phyloP scores from a whole-genome alignment of 2,329 filamentous ascomycete species.

The Neonectria punicea region DNA sequence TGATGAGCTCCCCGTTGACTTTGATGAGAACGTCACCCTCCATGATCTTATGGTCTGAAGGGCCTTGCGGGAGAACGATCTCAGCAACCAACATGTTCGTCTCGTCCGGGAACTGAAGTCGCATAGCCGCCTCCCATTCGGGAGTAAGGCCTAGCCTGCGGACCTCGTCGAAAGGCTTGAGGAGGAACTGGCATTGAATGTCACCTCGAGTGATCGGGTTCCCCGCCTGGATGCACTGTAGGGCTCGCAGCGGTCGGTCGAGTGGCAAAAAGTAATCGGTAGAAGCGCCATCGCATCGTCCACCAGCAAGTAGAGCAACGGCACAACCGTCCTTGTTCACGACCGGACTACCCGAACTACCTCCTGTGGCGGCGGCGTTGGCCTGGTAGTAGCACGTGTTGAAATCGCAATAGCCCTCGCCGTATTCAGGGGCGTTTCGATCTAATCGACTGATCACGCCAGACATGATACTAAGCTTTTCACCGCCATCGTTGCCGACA shows the following conservation, averaged over 20 bases:
- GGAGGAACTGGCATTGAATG: constrained; percentile 97
- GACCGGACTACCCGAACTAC: constrained; percentile 97
- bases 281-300: constrained; percentile 91
- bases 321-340: constrained; percentile 95
- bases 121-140: constrained; percentile 86
- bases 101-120: constrained; percentile 87
- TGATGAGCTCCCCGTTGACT: constrained; percentile 92
- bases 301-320: constrained; percentile 92
- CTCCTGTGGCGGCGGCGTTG: constrained; percentile 94
- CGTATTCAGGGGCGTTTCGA: constrained; percentile 96
- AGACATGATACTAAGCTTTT: constrained; percentile 97
- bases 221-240: constrained; percentile 84
- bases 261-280: constrained; percentile 98
- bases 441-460: constrained; percentile 97
- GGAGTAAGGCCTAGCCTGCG: constrained; percentile 85
- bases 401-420: constrained; percentile 98
- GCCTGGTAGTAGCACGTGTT: constrained; percentile 97
- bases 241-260: constrained; percentile 86
- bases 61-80: constrained; percentile 91
- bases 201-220: constrained; percentile 86
- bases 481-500: constrained; percentile 97
- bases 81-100: constrained; percentile 98
- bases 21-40: constrained; percentile 95
- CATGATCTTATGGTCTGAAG: constrained; percentile 85
- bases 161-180: constrained; percentile 98